phyloP scores from a whole-genome alignment of 169 alveolate genomes.

The Plasmodium gaboni region DNA sequence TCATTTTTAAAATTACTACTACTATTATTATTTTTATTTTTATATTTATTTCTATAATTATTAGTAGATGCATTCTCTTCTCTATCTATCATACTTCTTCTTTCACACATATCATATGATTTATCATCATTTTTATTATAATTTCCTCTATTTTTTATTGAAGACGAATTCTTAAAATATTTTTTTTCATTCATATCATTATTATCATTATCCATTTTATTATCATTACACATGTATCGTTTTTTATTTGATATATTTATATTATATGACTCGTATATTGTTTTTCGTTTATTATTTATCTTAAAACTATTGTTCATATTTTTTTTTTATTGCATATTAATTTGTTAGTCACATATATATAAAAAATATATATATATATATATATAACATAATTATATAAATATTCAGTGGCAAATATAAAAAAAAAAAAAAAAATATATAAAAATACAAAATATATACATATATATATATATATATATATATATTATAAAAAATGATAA shows the following conservation, averaged over 20 bases:
- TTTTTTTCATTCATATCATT: not conserved
- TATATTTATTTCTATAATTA: not conserved
- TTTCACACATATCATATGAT: not conserved
- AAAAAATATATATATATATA: no score
- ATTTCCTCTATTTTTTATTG: not conserved
- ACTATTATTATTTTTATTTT: not conserved
- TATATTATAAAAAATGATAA: no score
- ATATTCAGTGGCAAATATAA: no score
- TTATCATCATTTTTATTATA: not conserved
- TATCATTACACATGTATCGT: not conserved
- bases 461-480: no score
- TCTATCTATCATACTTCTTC: not conserved
- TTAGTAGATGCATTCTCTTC: not conserved
- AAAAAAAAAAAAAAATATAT: no score
- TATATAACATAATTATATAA: no score
- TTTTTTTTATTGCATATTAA: not conserved
- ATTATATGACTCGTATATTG: not conserved
- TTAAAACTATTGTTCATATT: slow-evolving; percentile 2
- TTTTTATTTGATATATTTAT: not conserved
- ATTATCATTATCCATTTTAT: slow-evolving; percentile 13
- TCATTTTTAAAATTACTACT: not conserved
- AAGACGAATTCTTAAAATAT: not conserved
- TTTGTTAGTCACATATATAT: no score
- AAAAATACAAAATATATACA: no score
- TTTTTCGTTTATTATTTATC: slow-evolving; percentile 3